Base-by-base conservation (phyloP, 2,329 filamentous ascomycete genomes). In the Arachnomyces sp. region DNA sequence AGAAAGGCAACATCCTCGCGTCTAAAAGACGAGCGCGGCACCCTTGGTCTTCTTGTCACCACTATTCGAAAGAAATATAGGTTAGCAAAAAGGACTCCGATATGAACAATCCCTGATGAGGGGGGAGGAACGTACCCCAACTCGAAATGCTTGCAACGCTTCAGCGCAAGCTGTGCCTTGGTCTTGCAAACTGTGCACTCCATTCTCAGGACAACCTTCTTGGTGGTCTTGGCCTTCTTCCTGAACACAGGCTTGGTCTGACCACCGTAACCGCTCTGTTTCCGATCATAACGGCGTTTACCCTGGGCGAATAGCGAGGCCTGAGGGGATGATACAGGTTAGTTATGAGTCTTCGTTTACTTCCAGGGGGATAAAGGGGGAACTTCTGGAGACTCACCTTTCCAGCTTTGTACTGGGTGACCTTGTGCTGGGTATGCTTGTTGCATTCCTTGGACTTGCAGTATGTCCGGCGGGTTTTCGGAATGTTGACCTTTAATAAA, bases 1-100 rank as follows among this genome's bases (percentile, higher is more conserved):
- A 5, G 21, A 25, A 25, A n/a, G n/a, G n/a, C n/a, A n/a, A n/a
- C n/a, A n/a, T n/a, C n/a, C n/a, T n/a, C 21, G 5, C 72, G 78
- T 75, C 83, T 95, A 98, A 82, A 98, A 98, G 65, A 98, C 92
- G 67, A 98, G 82, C 73, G 92, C 92, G 63, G 92, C 92, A 84
- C 92, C 92, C 88, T 98, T 98, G 64, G 92, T 98, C 87, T 98
- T 98, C 89, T 98, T 98, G 84, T 98, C 92, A 82, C 92, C 92
- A 83, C 92, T 94, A 60, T 62, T 56, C 42, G 51, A 46, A 50
- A 14, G 25, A 38, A 46, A 52, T 50, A 47, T 44, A 43, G 36
- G 61, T 77, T 66, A 77, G 70, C 52, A 62, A 35, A n/a, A 28
- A 12, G n/a, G 54, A 38, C 38, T 45, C 39, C 7, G n/a, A 31